A percentile compares a stretch with the other conserved stretches of the same genome.
Conservation (phyloP, 108 stramenopile genomes). For the Bacterosira constricta region DNA sequence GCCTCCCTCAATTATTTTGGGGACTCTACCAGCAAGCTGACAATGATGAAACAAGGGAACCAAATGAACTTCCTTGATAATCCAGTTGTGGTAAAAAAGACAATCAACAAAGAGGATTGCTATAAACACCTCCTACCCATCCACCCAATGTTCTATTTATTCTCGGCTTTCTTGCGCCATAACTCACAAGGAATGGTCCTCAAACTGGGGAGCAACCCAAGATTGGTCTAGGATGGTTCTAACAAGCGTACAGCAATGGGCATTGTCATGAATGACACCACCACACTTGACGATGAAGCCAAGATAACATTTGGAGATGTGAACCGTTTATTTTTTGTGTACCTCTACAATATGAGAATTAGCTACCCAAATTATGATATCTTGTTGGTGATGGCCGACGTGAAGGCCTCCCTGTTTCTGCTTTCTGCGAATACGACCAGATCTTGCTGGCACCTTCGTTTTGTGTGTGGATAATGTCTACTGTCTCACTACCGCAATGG, state of each 20-base stretch:
- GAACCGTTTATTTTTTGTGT: not conserved
- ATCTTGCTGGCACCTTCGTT: not conserved
- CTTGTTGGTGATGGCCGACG: not conserved
- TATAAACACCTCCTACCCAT: not conserved
- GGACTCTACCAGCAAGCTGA: not conserved
- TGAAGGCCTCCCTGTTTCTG: not conserved
- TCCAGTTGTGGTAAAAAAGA: not conserved
- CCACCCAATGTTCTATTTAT: not conserved
- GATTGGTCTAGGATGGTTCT: not conserved
- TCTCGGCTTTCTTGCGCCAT: not conserved
- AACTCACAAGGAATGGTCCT: not conserved
- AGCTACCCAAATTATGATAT: not conserved
- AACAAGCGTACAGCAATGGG: not conserved
- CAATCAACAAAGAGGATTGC: slow-evolving; percentile 1
- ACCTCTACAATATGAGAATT: not conserved
- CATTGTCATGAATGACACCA: not conserved
- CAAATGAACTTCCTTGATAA: not conserved
- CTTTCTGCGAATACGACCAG: not conserved
- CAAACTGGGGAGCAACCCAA: not conserved
- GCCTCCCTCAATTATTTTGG: not conserved
- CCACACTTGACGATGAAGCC: not conserved
- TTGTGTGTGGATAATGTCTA: not conserved
- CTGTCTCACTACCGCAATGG: not conserved
- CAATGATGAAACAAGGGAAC: not conserved
- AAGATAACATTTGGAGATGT: not conserved